Base-by-base conservation (phyloP, 495 filamentous ascomycete genomes). In the Penicilliopsis zonata region DNA sequence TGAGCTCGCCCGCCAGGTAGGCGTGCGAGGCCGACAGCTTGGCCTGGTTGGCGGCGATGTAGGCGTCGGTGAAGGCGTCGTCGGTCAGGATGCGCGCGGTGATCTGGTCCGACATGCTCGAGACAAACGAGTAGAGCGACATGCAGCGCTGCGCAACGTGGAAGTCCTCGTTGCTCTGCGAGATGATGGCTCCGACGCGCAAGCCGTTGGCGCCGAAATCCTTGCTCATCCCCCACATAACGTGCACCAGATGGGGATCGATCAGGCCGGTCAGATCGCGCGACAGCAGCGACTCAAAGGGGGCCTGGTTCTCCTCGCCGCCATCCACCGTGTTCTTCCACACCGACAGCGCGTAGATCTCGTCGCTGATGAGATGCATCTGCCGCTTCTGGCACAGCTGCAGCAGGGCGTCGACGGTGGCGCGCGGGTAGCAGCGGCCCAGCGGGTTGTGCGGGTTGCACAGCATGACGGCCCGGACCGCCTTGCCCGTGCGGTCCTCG, bases 381-480 rank as follows among this genome's bases (percentile, higher is more conserved):
- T 55, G 44, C 35, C 74, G 56, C 18, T 64, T 59, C 15, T 66
- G 52, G 33, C 75, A 80, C 4, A 79, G 40, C 6, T 44, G 45
- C 56, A 75, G 57, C 17, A 72, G 47, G n/a, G 38, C 54, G 7
- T 59, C 37, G 0, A 79, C 37, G 0, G 57, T 55, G 9, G 68
- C 55, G n/a, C 44, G 52, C 0, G 70, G 43, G 37, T 77, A 79
- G 47, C 72, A 78, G 19, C 55, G 50, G 24, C 74, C 68, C 1
- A 75, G 53, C 1, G 75, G 74, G 43, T 79, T 79, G 20, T 76
- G 70, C 2, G 76, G 76, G 38, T 76, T 68, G 40, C 67, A 70
- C 6, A 79, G 49, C 25, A 77, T 51, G 15, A 78, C 30, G 2
- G 61, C 74, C 23, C 43, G 55, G 20, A 75, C 64, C 9, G 40